A percentile compares a stretch with the other conserved stretches of the same genome.
Conservation (phyloP, 2,329 filamentous ascomycete species). For the Diaporthe citriasiana region DNA sequence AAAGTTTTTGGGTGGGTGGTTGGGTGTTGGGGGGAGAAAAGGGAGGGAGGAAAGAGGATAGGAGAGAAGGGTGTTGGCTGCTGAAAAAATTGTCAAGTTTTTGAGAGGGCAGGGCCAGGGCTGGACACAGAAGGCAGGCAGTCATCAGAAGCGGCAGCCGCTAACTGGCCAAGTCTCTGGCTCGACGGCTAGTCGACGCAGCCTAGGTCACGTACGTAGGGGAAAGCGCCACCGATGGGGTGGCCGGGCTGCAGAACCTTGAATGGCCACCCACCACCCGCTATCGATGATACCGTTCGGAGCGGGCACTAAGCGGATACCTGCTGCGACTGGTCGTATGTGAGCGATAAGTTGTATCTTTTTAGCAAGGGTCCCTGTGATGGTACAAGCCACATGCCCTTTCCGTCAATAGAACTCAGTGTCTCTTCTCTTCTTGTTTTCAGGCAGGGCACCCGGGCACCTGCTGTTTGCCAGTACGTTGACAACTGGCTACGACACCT, state of each 20-base stretch:
- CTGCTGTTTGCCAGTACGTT: not conserved
- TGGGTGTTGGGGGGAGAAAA: slow-evolving; percentile 47
- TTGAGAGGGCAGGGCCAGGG: slow-evolving; percentile 43
- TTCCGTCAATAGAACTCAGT: slow-evolving; percentile 29
- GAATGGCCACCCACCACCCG: not conserved
- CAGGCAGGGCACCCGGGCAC: not conserved
- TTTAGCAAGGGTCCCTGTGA: not conserved
- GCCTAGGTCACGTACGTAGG: slow-evolving; percentile 38
- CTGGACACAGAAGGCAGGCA: slow-evolving; percentile 20
- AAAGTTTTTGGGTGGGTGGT: slow-evolving; percentile 50
- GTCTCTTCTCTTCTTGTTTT: not conserved
- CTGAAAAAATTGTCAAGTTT: slow-evolving; percentile 46
- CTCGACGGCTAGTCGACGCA: slow-evolving; percentile 21
- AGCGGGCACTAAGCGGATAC: not conserved
- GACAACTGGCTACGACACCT: slow-evolving; percentile 2
- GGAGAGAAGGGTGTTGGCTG: slow-evolving; percentile 45
- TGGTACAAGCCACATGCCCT: slow-evolving; percentile 31
- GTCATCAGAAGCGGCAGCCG: slow-evolving; percentile 24
- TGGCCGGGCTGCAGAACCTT: slow-evolving; percentile 11
- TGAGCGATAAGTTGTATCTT: slow-evolving; percentile 23
- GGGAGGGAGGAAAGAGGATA: slow-evolving; percentile 40
- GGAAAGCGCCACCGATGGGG: slow-evolving; percentile 29
- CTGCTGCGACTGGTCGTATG: fast-evolving
- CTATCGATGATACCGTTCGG: not conserved
- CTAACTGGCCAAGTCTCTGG: not conserved